phyloP scores from a whole-genome alignment of 352 stramenopile genomes.

The Phytophthora pseudosyringae region DNA sequence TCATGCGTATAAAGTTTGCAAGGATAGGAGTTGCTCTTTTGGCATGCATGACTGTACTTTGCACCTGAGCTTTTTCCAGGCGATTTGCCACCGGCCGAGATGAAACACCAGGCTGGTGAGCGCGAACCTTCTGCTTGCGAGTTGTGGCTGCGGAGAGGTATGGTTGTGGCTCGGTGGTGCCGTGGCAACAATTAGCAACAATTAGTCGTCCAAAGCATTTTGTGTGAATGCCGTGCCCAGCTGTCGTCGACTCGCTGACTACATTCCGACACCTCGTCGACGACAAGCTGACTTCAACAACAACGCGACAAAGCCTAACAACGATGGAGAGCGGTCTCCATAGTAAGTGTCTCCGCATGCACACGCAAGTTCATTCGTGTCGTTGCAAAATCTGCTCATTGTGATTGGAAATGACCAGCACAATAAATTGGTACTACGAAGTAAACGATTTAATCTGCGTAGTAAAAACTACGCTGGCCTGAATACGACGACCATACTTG shows the following conservation, averaged over 20 bases:
- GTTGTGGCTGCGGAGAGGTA: constrained; percentile 9
- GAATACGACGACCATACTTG: no score
- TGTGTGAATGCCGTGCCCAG: not conserved
- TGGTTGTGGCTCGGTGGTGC: not conserved
- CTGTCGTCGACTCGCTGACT: constrained; percentile 21
- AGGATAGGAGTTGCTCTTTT: no score
- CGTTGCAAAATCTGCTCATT: not conserved
- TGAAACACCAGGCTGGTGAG: constrained; percentile 24
- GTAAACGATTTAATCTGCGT: no score
- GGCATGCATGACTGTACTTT: no score
- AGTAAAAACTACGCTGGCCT: no score
- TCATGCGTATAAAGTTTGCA: no score
- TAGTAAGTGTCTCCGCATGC: no score
- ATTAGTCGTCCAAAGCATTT: no score
- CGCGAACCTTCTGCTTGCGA: constrained; percentile 20
- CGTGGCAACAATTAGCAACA: not conserved
- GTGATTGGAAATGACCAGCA: no score
- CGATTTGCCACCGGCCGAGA: constrained; percentile 20
- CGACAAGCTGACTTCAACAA: constrained; percentile 10
- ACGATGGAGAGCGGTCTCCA: constrained; percentile 4
- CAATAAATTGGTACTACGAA: no score
- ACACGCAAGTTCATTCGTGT: constrained; percentile 12
- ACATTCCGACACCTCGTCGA: constrained; percentile 20
- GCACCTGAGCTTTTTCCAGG: not conserved
- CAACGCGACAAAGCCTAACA: not conserved